Evolutionary conservation across 257 asterid species (phyloP).

Genomic region (Fraxinus pennsylvanica): DNA sequence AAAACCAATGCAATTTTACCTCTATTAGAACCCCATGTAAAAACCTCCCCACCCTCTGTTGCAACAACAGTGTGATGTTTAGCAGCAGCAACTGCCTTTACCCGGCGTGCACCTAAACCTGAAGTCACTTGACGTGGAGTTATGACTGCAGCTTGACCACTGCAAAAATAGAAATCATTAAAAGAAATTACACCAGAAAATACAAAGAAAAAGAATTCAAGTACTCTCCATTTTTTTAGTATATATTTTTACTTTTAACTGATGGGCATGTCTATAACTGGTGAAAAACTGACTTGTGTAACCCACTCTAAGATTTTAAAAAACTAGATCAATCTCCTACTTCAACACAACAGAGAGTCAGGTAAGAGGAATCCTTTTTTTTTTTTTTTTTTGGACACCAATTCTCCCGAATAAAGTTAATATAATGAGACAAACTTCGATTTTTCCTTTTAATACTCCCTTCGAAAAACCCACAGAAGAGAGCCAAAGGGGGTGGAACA

Average conservation of each 20-base stretch:
- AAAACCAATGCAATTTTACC: slow-evolving; percentile 42
- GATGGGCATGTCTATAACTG: neutral
- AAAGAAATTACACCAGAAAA: neutral
- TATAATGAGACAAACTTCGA: neutral
- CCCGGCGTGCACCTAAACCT: slow-evolving; percentile 93
- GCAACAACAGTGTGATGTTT: slow-evolving; percentile 97
- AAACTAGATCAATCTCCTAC: neutral
- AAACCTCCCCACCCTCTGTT: slow-evolving; percentile 92
- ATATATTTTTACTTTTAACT: neutral
- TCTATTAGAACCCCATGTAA: slow-evolving; percentile 99
- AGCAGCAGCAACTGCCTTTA: slow-evolving; percentile 92
- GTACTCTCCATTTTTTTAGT: neutral
- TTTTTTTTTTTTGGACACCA: neutral
- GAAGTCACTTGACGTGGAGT: slow-evolving; percentile 90
- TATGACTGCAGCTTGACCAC: slow-evolving; percentile 99
- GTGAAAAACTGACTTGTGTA: neutral
- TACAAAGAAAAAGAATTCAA: neutral
- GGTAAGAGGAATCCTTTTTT: neutral
- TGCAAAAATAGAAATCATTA: slow-evolving; percentile 32
- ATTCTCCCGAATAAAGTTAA: neutral
- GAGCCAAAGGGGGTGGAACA: neutral
- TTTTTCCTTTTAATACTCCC: neutral
- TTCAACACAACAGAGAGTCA: neutral
- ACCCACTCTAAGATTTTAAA: neutral
- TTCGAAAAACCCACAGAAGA: neutral